Evolutionary conservation across 1,284 basidiomycete species (phyloP), one percentile per base, ranked within the genome.

Genomic region (Malassezia psittaci): DNA sequence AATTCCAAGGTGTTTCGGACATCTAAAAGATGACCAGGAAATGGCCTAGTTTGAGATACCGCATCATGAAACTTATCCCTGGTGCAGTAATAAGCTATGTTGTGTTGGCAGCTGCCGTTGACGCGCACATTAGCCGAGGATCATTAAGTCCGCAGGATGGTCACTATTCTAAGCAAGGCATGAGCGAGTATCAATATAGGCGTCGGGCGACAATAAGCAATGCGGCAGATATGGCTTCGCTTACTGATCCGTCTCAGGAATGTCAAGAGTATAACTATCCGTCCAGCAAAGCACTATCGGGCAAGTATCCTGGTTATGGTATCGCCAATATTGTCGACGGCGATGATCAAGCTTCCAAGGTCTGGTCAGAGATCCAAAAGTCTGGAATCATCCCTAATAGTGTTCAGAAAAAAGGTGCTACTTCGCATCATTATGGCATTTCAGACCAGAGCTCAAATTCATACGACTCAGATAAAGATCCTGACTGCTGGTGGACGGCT

Each of bases 281-380:
- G 12, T 33, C 50, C 2, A 52, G 42, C 41, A 24, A 37, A 5
- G 50, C 50, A 5, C 35, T 44, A 24, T 41, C 42, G 13, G 38
- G 45, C 2, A 43, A 51, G 15, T 51, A 51, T 58, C 70, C 70
- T 12, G 59, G 57, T 2, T 78, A 77, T 77, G 36, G 72, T 10
- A 75, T 74, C 3, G 77, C 78, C 12, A 55, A 52, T 42, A 68
- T 79, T 43, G 63, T 77, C 2, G 43, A 66, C 1, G 66, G 66
- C 19, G 79, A 79, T 57, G 66, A 71, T 0, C 69, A 48, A 11
- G 47, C 35, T 12, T 38, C 29, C 6, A 11, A 44, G 6, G 24
- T 53, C 11, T 49, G 54, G 52, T 40, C 53, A 21, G 61, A 59
- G 44, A 59, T 55, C 21, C 45, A 52, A 36, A 36, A 47, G 18